Base-by-base conservation (phyloP, 352 stramenopile genomes). In the Globisporangium yorkense region DNA sequence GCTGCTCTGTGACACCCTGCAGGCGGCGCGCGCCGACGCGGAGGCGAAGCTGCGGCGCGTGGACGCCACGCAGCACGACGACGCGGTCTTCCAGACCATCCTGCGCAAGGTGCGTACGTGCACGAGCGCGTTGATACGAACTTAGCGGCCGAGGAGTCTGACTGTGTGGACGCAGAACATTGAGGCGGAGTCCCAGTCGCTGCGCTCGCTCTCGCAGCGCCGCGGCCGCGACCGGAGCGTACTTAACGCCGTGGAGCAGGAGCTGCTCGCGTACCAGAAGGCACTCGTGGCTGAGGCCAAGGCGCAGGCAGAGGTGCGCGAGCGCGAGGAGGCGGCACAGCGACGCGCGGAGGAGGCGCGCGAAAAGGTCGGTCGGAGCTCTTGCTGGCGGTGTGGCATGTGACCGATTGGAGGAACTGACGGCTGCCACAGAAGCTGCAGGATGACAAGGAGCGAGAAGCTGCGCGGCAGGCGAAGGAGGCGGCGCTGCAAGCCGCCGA, bases 1-100 rank as follows among this genome's bases (percentile, higher is more conserved):
- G 33, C n/a, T 56, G 55, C 67, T 91, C 40, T 89, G 76, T 27
- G 61, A 77, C 44, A 88, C 75, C 33, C 62, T 91, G 51, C 72
- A 89, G 57, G 66, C 61, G 21, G 72, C 78, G 31, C 81, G 79
- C 21, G 57, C 70, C 13, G 68, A 88, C 21, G 81, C 81, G 0
- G 77, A 86, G 20, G 54, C 60, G 10, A 70, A 82, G 59, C 56
- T 91, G 39, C 61, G 62, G 18, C 53, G 29, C 21, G 39, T 75
- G 40, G 68, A 65, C 20, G 47, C 48, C 3, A 47, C 54, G 12
- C 60, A 66, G 54, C 9, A 46, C 35, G 45, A 56, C 43, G 60
- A 59, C 31, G 62, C 51, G 3, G 60, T 24, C 8, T 49, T 77
- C 8, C 41, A 65, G 20, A 66, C 60, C 6, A 53, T 79, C 1